Evolutionary conservation across 2,329 filamentous ascomycete genomes (phyloP).

Genomic region (Orbilia oligospora): DNA sequence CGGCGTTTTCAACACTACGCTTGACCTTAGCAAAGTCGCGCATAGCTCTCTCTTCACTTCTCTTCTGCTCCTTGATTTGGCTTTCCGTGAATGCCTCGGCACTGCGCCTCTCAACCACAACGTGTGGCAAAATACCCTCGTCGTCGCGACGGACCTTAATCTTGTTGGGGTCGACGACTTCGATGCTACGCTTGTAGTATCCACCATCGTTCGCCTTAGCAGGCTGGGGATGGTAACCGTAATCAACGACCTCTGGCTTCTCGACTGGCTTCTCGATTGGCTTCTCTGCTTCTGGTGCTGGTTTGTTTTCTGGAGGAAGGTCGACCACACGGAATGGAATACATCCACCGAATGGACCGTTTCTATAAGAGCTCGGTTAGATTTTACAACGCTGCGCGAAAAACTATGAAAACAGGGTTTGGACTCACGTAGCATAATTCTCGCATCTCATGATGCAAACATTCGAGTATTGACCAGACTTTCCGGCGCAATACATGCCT

Average conservation of each 20-base stretch:
- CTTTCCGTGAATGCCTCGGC: background rate
- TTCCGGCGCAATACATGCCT: background rate
- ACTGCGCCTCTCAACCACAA: background rate
- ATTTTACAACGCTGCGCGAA: no score
- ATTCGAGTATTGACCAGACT: background rate
- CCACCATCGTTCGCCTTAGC: background rate
- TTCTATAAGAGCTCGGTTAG: no score
- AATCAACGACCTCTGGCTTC: background rate
- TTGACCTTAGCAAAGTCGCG: background rate
- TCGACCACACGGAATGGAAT: slow-evolving; percentile 9
- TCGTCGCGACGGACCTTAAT: no score
- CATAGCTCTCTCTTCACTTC: background rate
- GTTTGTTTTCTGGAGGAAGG: background rate
- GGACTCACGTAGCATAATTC: background rate
- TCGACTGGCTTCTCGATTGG: slow-evolving; percentile 2
- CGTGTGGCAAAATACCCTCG: background rate
- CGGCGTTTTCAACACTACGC: background rate
- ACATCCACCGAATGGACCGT: slow-evolving; percentile 35
- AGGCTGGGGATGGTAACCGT: background rate
- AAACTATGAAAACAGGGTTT: background rate
- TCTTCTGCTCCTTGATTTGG: background rate
- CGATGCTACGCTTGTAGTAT: background rate
- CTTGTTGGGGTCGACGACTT: no score
- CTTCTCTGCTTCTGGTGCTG: no score
- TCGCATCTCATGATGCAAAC: slow-evolving; percentile 37